phyloP scores from a whole-genome alignment of 2,329 filamentous ascomycete genomes.

The Trichophyton mentagrophytes region DNA sequence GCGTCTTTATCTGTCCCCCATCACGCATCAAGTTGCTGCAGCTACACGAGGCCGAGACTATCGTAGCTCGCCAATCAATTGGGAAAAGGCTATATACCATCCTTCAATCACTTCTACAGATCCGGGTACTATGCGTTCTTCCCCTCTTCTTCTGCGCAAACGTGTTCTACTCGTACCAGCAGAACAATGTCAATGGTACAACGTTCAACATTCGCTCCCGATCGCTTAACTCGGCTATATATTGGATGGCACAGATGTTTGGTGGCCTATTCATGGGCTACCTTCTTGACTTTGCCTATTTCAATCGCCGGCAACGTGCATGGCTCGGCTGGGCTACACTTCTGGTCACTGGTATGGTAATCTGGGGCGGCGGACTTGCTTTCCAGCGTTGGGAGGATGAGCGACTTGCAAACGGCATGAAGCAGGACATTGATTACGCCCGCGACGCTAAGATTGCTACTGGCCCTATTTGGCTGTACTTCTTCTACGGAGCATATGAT shows the following conservation, averaged over 20 bases:
- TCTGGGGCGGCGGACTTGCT: conserved; percentile 50
- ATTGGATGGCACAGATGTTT: conserved; percentile 47
- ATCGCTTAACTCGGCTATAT: conserved; percentile 43
- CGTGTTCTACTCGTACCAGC: conserved; percentile 46
- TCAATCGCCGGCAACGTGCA: conserved; percentile 37
- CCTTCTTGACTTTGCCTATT: conserved; percentile 21
- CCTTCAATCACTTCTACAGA: conserved; percentile 29
- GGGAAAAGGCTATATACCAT: conserved; percentile 22
- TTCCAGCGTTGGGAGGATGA: conserved; percentile 48
- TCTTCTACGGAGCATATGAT: conserved; percentile 58
- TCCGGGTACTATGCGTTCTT: conserved; percentile 38
- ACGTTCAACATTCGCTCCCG: conserved; percentile 45
- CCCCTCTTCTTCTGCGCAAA: conserved; percentile 46
- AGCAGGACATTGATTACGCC: conserved; percentile 38
- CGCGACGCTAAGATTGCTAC: conserved; percentile 36
- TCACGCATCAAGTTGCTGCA: conserved; percentile 30
- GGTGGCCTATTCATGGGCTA: conserved; percentile 39
- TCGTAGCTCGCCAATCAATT: conserved; percentile 24
- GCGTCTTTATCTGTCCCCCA: conserved; percentile 38
- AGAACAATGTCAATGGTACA: conserved; percentile 43
- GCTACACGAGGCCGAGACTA: conserved; percentile 31
- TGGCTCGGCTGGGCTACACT: conserved; percentile 36
- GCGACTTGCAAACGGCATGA: conserved; percentile 27
- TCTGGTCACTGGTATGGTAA: conserved; percentile 39
- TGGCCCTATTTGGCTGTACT: conserved; percentile 56